Base-by-base conservation (phyloP, 2,329 filamentous ascomycete genomes). In the Penicillium thymicola region DNA sequence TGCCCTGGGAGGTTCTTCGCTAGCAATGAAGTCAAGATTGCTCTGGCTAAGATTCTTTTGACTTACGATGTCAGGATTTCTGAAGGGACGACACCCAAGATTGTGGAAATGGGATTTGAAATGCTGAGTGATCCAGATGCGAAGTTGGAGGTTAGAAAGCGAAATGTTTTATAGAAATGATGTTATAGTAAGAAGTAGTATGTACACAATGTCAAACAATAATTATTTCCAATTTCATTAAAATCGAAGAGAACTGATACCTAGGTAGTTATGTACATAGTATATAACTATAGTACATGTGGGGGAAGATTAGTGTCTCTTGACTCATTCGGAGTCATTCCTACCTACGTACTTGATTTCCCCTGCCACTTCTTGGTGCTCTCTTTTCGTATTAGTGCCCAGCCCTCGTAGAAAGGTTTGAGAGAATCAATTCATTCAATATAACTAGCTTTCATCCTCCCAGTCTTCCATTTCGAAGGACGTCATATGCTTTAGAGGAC, bases 1-100 rank as follows among this genome's bases (percentile, higher is more conserved):
- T 73, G 70, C 44, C 67, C 68, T 8, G 69, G 69, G 1, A 59
- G 70, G 4, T 68, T 65, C 51, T 69, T 72, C 45, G 70, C 67
- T 7, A 54, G 45, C 21, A 59, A 63, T 13, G 61, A 66, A 46
- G 55, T 71, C 46, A 72, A 72, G 55, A 65, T 71, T 16, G 40
- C 37, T 27, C 21, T 51, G 8, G 48, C 48, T n/a, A 43, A 32
- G 27, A 51, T 51, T 25, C 18, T 51, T 13, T 25, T 51, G 21
- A 32, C 27, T n/a, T 44, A 43, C 11, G 38, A 51, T 27, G 27
- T 50, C 13, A 50, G 18, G 21, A 28, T 50, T 23, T 8, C 37
- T 32, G 5, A 41, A n/a, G 18, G 27, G 5, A 16, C 28, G 3
- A 42, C n/a, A 23, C 48, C 48, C 9, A 41, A 30, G 18, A 30